phyloP scores from a whole-genome alignment of 2,329 filamentous ascomycete genomes.

The Pseudodiploospora longispora region DNA sequence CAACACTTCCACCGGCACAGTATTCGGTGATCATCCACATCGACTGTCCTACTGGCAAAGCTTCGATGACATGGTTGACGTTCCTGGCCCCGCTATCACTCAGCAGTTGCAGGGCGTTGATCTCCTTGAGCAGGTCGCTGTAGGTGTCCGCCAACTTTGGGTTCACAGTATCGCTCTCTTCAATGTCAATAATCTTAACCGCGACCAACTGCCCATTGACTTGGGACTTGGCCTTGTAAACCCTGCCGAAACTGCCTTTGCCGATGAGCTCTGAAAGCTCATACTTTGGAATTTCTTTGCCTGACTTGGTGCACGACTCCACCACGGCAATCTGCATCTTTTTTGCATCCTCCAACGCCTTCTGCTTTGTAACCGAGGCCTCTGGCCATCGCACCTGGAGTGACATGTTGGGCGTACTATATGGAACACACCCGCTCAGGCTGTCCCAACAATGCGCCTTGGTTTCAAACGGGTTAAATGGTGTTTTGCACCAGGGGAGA shows the following conservation, averaged over 20 bases:
- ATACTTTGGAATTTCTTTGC: constrained; percentile 56
- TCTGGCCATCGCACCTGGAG: constrained; percentile 35
- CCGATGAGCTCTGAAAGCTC: constrained; percentile 65
- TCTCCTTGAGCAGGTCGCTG: constrained; percentile 61
- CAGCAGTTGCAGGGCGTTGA: constrained; percentile 62
- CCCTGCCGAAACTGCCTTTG: constrained; percentile 65
- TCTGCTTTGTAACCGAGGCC: constrained; percentile 42
- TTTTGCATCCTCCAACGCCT: constrained; percentile 60
- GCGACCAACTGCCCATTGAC: constrained; percentile 52
- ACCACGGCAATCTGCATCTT: constrained; percentile 59
- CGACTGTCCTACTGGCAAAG: constrained; percentile 66
- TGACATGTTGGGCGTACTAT: constrained; percentile 23
- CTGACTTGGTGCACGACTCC: constrained; percentile 51
- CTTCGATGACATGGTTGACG: constrained; percentile 75
- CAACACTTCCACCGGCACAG: constrained; percentile 76
- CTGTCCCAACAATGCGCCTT: too few relatives aligned
- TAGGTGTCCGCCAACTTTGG: constrained; percentile 59
- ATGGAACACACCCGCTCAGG: too few relatives aligned
- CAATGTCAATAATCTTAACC: constrained; percentile 78
- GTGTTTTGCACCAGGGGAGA: too few relatives aligned
- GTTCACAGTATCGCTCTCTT: constrained; percentile 62
- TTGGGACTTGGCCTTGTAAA: constrained; percentile 55
- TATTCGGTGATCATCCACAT: constrained; percentile 89
- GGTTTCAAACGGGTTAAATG: too few relatives aligned
- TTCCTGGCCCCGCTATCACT: constrained; percentile 68